Evolutionary conservation across 1,139 yeast genomes (phyloP).

Genomic region (Debaryomycetaceae sp.): DNA sequence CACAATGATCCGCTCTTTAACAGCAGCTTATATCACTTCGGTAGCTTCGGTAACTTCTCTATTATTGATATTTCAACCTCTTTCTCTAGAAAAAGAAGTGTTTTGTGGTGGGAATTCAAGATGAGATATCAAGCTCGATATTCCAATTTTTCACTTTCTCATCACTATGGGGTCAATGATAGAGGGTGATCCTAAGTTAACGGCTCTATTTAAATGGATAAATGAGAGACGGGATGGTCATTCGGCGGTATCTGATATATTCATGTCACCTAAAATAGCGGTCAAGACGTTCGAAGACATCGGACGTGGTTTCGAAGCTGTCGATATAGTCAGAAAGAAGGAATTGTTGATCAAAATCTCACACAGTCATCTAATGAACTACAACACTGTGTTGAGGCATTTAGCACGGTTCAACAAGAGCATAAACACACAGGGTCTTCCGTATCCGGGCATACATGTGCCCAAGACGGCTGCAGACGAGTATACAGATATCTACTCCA

Average conservation of each 20-base stretch:
- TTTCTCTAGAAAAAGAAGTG: too few relatives aligned
- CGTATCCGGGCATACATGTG: slow-evolving; percentile 18
- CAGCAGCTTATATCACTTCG: too few relatives aligned
- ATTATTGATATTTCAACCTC: too few relatives aligned
- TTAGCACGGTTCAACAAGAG: slow-evolving; percentile 22
- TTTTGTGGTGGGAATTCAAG: too few relatives aligned
- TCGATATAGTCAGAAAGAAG: slow-evolving; percentile 26
- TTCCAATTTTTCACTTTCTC: too few relatives aligned
- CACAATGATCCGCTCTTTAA: too few relatives aligned
- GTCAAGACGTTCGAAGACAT: slow-evolving; percentile 29
- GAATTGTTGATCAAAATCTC: slow-evolving; percentile 57
- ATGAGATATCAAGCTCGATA: too few relatives aligned
- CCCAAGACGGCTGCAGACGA: slow-evolving; percentile 17
- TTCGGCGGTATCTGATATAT: slow-evolving; percentile 20
- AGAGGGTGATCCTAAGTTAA: slow-evolving; percentile 8
- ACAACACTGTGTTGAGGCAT: slow-evolving; percentile 49
- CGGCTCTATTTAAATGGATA: slow-evolving; percentile 21
- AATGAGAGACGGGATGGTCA: slow-evolving; percentile 21
- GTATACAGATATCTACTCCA: slow-evolving; percentile 30
- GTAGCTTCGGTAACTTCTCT: too few relatives aligned
- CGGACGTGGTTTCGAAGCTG: slow-evolving; percentile 66
- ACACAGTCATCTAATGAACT: slow-evolving; percentile 57
- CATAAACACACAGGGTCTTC: slow-evolving; percentile 19
- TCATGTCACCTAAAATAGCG: slow-evolving; percentile 27
- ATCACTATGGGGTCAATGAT: too few relatives aligned